Evolutionary conservation across 768 basidiomycete genomes (phyloP).

Genomic region (Porpolomopsis calyptriformis): DNA sequence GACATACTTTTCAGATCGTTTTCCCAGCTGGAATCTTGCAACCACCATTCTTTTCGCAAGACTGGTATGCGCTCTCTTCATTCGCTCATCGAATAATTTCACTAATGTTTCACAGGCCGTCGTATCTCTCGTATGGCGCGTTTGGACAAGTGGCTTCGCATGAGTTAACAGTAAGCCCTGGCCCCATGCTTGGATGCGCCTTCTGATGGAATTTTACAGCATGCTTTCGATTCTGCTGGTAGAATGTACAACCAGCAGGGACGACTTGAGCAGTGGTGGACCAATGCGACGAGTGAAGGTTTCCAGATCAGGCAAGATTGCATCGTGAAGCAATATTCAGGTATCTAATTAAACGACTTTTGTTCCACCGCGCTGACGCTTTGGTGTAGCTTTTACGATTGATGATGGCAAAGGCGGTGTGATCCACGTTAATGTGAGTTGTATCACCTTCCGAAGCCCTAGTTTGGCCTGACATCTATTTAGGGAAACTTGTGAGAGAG

Average conservation of each 20-base stretch:
- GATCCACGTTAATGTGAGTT: constrained; percentile 73
- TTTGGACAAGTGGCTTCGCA: constrained; percentile 91
- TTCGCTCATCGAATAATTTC: constrained; percentile 4
- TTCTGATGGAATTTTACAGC: constrained; percentile 31
- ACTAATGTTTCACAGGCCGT: constrained; percentile 46
- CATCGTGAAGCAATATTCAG: constrained; percentile 85
- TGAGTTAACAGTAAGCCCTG: constrained; percentile 64
- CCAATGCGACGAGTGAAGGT: constrained; percentile 70
- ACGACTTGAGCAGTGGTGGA: constrained; percentile 88
- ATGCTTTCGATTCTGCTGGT: constrained; percentile 86
- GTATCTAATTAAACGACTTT: constrained; percentile 22
- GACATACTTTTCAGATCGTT: constrained; percentile 47
- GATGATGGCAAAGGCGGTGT: constrained; percentile 78
- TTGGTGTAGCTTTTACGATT: constrained; percentile 56
- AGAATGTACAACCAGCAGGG: constrained; percentile 86
- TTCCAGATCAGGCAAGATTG: constrained; percentile 81
- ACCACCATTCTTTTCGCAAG: constrained; percentile 78
- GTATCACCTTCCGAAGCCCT: neutral
- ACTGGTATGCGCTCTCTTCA: constrained; percentile 42
- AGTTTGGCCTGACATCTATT: neutral
- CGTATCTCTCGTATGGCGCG: constrained; percentile 82
- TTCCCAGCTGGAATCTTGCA: constrained; percentile 96
- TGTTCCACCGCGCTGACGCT: constrained; percentile 5
- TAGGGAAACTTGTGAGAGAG: constrained; percentile 64
- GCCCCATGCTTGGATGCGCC: neutral